These are phyloP conservation scores for Didymosphaeria variabile DNA, from an alignment of 2,329 filamentous ascomycete genomes.

Conservation along the genomic window DNA sequence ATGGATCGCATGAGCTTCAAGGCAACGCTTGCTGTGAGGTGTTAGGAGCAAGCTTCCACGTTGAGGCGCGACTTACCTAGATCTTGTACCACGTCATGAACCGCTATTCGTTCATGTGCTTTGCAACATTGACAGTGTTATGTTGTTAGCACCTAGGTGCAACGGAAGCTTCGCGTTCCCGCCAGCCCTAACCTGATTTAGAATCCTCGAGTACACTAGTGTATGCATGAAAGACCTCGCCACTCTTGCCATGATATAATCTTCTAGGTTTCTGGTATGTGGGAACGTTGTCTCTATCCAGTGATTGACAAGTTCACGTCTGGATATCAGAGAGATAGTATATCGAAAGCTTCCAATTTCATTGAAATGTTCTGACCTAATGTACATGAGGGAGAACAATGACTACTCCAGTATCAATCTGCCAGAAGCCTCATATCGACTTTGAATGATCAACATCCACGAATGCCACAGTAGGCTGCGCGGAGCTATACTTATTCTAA, in stretches of 20 bases:
- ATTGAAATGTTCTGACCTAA: not conserved
- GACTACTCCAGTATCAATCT: not conserved
- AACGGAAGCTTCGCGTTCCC: not conserved
- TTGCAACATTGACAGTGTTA: not conserved
- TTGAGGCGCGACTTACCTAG: not conserved
- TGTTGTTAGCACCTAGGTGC: no score
- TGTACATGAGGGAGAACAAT: not conserved
- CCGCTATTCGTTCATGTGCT: not conserved
- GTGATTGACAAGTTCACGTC: no score
- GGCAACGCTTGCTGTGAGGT: not conserved
- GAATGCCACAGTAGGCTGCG: not conserved
- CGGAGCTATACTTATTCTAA: not conserved
- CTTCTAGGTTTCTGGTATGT: no score
- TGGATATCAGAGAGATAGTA: no score
- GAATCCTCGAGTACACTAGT: not conserved
- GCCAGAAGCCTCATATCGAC: not conserved
- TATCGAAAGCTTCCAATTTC: not conserved
- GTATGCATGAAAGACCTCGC: no score
- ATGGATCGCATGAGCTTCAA: not conserved
- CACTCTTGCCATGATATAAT: no score
- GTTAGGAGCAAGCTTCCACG: not conserved
- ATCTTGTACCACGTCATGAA: not conserved
- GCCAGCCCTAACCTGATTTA: not conserved
- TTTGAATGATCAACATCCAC: not conserved
- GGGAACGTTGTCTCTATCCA: no score